A percentile compares a stretch with the other conserved stretches of the same genome.
Conservation (phyloP, 2,329 filamentous ascomycete species). For the Herpotrichia juniperi region DNA sequence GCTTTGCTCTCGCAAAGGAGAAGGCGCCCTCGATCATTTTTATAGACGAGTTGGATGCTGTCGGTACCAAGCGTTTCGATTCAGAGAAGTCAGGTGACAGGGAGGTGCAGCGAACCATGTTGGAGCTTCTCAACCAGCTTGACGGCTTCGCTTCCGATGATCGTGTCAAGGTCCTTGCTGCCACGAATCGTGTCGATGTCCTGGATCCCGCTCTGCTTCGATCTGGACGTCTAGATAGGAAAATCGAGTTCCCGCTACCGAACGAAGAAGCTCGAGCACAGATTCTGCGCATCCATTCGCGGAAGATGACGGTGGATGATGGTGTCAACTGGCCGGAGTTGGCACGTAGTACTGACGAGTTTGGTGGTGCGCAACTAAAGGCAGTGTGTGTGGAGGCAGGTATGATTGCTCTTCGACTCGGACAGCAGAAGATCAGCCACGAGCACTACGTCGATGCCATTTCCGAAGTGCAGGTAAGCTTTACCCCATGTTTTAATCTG, state of each 20-base stretch:
- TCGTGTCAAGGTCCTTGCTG: slow-evolving; percentile 93
- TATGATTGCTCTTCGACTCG: slow-evolving; percentile 95
- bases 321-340: slow-evolving; percentile 95
- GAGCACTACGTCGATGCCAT: slow-evolving; percentile 99
- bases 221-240: slow-evolving; percentile 90
- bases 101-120: slow-evolving; percentile 98
- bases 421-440: slow-evolving; percentile 95
- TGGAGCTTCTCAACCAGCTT: slow-evolving; percentile 97
- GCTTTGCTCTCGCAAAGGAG: slow-evolving; percentile 96
- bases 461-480: slow-evolving; percentile 77
- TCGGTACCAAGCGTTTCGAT: slow-evolving; percentile 99
- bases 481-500: background rate
- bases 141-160: slow-evolving; percentile 98
- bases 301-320: slow-evolving; percentile 97
- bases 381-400: slow-evolving; percentile 98
- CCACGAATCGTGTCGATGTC: slow-evolving; percentile 93
- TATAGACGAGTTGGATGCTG: slow-evolving; percentile 96
- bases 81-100: slow-evolving; percentile 97
- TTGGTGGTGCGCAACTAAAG: slow-evolving; percentile 96
- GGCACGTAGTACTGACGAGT: slow-evolving; percentile 96
- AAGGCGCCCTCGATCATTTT: slow-evolving; percentile 99
- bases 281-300: slow-evolving; percentile 95
- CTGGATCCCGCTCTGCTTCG: slow-evolving; percentile 89
- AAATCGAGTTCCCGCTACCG: slow-evolving; percentile 97
- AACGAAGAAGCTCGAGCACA: slow-evolving; percentile 98